Percentiles rank a stretch among this genome's conserved stretches.
These are phyloP conservation scores for Psidium friedrichsthalianum DNA, from an alignment of 345 rosid genomes.

Conservation along the genomic window DNA sequence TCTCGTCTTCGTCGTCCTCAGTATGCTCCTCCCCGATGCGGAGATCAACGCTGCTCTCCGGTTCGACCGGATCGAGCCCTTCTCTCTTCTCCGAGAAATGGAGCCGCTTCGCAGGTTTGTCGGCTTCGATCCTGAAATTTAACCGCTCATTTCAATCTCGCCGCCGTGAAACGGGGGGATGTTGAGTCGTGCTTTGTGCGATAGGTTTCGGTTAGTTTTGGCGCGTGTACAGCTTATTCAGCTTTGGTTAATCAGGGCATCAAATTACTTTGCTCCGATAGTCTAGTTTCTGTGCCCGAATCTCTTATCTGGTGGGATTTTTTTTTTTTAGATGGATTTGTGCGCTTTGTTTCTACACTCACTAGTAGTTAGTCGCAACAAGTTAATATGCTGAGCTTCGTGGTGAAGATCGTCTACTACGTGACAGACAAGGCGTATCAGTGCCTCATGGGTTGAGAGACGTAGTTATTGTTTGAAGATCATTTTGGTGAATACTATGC, in stretches of 20 bases:
- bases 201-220: neutral
- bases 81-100: constrained; percentile 7
- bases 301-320: neutral
- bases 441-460: neutral
- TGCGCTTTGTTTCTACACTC: neutral
- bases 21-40: constrained; percentile 5
- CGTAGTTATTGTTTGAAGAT: neutral
- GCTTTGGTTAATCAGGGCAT: neutral
- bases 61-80: neutral
- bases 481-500: neutral
- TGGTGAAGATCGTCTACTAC: neutral
- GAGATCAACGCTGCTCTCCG: neutral
- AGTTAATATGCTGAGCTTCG: neutral
- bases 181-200: neutral
- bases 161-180: neutral
- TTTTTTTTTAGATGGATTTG: neutral
- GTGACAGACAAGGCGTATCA: accelerated
- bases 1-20: neutral
- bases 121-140: neutral
- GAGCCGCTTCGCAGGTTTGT: constrained; percentile 3
- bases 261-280: neutral
- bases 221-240: neutral
- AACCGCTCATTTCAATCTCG: neutral
- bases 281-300: neutral
- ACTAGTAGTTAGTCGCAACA: neutral